Evolutionary conservation across 2,329 filamentous ascomycete genomes (phyloP), one percentile per base, ranked within the genome.

Genomic region (Plectosphaerella plurivora): DNA sequence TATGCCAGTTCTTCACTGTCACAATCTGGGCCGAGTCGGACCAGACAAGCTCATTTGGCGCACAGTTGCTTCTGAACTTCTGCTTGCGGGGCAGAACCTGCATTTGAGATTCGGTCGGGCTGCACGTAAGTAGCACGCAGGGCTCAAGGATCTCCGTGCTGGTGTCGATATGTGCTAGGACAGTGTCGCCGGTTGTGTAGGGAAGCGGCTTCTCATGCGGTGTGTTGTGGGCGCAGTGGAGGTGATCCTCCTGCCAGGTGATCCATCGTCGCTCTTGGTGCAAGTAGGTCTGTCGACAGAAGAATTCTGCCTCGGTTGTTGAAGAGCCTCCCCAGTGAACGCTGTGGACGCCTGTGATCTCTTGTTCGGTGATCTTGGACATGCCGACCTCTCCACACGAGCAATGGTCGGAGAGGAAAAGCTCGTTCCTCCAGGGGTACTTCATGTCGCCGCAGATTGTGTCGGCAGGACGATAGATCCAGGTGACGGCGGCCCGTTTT

Each of bases 351-450:
- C 73, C 75, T 0, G 83, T 60, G 1, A 91, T 72, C 35, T 89
- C 77, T 0, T 76, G 66, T 1, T 77, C 74, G 0, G 72, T 58
- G 3, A 89, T 73, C 25, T 75, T 74, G 0, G 69, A 53, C 1
- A 52, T 53, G 0, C 44, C 46, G 9, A 57, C 62, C 16, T 79
- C 73, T 0, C 71, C 64, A 56, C 89, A 94, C 1, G 85, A 87
- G 68, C 90, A 93, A 53, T 91, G 83, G 49, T 91, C 82, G 0
- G 85, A 89, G 0, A 93, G 68, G 55, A 94, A 94, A 0, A 94
- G 67, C 65, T 95, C 89, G 49, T 91, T 88, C 0, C 69, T 56
- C 66, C 82, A 85, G 0, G 86, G 86, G 59, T 93, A 95, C 10
- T 76, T 77, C 68, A 86, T 84, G 6, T 78, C 69, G 0, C 77